These are phyloP conservation scores for Cordia subcordata DNA, from an alignment of 257 asterid genomes.

Conservation along the genomic window DNA sequence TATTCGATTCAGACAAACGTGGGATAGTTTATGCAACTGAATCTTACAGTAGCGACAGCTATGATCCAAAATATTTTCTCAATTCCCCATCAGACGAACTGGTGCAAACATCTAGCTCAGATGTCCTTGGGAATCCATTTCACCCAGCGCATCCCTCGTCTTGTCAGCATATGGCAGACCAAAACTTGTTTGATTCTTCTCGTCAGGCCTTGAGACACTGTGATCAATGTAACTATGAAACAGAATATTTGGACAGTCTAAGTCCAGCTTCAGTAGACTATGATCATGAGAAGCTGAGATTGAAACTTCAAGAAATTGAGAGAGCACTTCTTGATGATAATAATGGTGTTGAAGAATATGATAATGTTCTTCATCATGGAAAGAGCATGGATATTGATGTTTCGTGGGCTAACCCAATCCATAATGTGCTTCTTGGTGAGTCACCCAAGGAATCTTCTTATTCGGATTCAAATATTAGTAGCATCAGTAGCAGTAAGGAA, in stretches of 20 bases:
- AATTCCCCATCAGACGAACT: constrained; percentile 59
- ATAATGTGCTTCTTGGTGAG: constrained; percentile 31
- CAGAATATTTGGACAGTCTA: constrained; percentile 26
- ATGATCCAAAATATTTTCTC: constrained; percentile 46
- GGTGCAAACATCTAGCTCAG: constrained; percentile 25
- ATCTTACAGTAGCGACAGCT: constrained; percentile 50
- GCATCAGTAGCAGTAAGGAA: constrained; percentile 42
- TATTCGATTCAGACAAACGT: constrained; percentile 34
- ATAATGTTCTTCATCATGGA: constrained; percentile 9
- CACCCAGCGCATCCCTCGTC: constrained; percentile 26
- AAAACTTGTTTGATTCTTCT: constrained; percentile 25
- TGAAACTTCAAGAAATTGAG: constrained; percentile 85
- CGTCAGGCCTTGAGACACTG: constrained; percentile 21
- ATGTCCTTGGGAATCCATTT: constrained; percentile 28
- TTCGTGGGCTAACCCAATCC: constrained; percentile 29
- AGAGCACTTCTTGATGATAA: constrained; percentile 65
- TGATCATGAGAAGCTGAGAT: constrained; percentile 51
- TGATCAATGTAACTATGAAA: constrained; percentile 28
- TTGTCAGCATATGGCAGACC: constrained; percentile 16
- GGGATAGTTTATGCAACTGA: constrained; percentile 44
- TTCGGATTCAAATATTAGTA: constrained; percentile 46
- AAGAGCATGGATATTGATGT: constrained; percentile 49
- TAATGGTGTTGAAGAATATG: constrained; percentile 12
- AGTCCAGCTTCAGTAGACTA: constrained; percentile 42
- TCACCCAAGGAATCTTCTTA: constrained; percentile 79